phyloP scores from a whole-genome alignment of 1,284 basidiomycete species.

The Vanrija sp. region DNA sequence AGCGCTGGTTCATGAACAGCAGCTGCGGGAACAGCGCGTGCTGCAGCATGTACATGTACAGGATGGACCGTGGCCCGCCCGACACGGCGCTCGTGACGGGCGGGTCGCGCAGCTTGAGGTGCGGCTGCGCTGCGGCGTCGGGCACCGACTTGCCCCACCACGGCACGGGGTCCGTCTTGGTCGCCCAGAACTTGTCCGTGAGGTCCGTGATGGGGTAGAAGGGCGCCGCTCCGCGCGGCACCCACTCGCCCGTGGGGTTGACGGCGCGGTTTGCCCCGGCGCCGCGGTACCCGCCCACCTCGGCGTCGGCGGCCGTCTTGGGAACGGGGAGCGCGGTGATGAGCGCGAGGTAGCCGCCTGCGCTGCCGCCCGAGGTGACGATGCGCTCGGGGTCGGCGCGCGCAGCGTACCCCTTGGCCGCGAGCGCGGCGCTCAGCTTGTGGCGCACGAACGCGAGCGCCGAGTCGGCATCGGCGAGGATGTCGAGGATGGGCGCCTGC shows the following conservation, averaged over 20 bases:
- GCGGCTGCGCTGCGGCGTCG: conserved; percentile 37
- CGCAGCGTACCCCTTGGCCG: conserved; percentile 24
- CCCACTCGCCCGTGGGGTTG: conserved; percentile 32
- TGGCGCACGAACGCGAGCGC: conserved; percentile 30
- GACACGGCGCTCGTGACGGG: conserved; percentile 34
- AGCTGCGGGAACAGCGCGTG: conserved; percentile 42
- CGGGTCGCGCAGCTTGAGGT: conserved; percentile 38
- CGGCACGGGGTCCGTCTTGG: conserved; percentile 44
- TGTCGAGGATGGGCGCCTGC: conserved; percentile 44
- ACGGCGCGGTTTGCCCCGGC: neutral
- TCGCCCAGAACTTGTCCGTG: conserved; percentile 42
- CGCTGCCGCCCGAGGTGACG: conserved; percentile 41
- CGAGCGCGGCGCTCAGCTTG: conserved; percentile 33
- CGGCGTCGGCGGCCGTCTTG: conserved; percentile 23
- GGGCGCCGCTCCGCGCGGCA: conserved; percentile 34
- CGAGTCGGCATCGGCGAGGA: conserved; percentile 37
- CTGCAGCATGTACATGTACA: conserved; percentile 48
- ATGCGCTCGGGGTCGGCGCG: conserved; percentile 34
- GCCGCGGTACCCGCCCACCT: conserved; percentile 38
- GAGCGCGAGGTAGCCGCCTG: conserved; percentile 45
- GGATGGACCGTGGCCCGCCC: conserved; percentile 40
- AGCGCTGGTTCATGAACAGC: conserved; percentile 40
- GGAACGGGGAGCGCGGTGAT: conserved; percentile 38
- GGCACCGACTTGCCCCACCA: conserved; percentile 37
- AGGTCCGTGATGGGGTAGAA: conserved; percentile 48